phyloP scores from a whole-genome alignment of 2,329 filamentous ascomycete genomes.

The Epichloe brachyelytri region DNA sequence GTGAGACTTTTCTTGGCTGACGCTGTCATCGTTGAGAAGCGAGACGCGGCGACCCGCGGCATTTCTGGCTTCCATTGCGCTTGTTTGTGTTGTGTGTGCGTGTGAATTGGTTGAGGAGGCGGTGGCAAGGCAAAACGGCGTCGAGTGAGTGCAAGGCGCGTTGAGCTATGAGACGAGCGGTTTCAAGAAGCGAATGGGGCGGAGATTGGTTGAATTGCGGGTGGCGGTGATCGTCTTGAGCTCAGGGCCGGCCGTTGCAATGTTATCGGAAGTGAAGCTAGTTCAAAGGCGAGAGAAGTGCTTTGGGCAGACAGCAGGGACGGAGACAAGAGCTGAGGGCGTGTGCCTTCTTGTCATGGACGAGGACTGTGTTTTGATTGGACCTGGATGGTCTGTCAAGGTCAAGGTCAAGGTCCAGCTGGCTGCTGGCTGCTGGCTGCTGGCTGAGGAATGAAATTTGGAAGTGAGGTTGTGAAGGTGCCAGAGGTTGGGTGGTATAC shows the following conservation, averaged over 20 bases:
- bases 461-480: too few relatives aligned
- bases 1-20: constrained; percentile 7
- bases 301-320: background rate
- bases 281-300: background rate
- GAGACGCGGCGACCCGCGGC: constrained; percentile 45
- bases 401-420: too few relatives aligned
- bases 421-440: too few relatives aligned
- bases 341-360: background rate
- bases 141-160: background rate
- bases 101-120: background rate
- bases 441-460: too few relatives aligned
- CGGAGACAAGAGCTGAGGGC: background rate
- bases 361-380: too few relatives aligned
- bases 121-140: background rate
- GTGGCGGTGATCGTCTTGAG: background rate
- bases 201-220: background rate
- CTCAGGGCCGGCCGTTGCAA: constrained; percentile 2
- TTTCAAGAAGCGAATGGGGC: background rate
- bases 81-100: background rate
- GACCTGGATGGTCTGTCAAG: too few relatives aligned
- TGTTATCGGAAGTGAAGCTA: background rate
- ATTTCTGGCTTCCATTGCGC: constrained; percentile 40
- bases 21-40: constrained; percentile 42
- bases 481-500: too few relatives aligned
- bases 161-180: background rate